phyloP scores from a whole-genome alignment of 306 rosid genomes.

The Purshia tridentata region DNA sequence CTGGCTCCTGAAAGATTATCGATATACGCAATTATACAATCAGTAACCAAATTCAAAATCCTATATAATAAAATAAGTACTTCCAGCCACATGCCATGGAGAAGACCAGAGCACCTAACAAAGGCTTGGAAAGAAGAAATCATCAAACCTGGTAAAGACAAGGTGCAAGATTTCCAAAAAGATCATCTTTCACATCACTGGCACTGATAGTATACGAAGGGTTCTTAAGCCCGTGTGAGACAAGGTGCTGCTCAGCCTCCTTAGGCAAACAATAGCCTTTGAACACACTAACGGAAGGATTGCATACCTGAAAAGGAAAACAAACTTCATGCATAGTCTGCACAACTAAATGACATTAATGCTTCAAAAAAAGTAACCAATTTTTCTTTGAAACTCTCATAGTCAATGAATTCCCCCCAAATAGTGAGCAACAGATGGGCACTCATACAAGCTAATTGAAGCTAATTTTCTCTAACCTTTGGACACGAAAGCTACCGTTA shows the following conservation, averaged over 20 bases:
- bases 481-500: not conserved
- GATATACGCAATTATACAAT: not conserved
- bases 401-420: too few species aligned
- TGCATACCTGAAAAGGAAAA: slow-evolving; percentile 42
- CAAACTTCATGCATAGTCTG: not conserved
- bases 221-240: slow-evolving; percentile 64
- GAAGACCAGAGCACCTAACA: not conserved
- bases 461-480: not conserved
- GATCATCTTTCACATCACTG: slow-evolving; percentile 43
- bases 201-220: slow-evolving; percentile 65
- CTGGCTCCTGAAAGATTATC: slow-evolving; percentile 58
- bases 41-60: not conserved
- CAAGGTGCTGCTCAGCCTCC: slow-evolving; percentile 59
- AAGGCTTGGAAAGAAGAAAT: not conserved
- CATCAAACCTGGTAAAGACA: slow-evolving; percentile 73
- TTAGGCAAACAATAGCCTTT: slow-evolving; percentile 68
- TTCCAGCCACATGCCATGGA: not conserved
- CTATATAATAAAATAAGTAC: not conserved
- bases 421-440: not conserved
- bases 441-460: not conserved
- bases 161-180: slow-evolving; percentile 57
- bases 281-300: slow-evolving; percentile 49
- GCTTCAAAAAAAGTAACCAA: not conserved
- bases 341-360: not conserved
- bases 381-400: too few species aligned